Evolutionary conservation across 805 yeast genomes (phyloP), one percentile per base, ranked within the genome.

Genomic region (Saccharomycopsis selenospora): DNA sequence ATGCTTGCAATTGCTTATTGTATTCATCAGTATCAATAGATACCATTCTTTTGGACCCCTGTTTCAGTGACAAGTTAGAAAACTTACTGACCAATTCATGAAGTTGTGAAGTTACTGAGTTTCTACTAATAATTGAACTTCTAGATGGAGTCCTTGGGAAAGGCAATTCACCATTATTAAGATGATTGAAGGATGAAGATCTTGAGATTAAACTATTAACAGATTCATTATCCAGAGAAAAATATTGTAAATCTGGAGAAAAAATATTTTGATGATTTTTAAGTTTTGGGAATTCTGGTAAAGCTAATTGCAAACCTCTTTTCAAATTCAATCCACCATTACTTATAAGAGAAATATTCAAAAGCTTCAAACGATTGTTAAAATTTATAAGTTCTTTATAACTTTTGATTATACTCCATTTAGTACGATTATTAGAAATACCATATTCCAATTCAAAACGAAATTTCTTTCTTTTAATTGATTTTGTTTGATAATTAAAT

Each of bases 361-460:
- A 18, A n/a, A 50, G 14, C 25, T 43, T 50, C 18, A 45, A 23
- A 27, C 45, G 30, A 27, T 8, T 13, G 11, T 27, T 13, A 18
- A 51, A 48, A 7, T 72, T 72, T n/a, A 76, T 66, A 40, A 93
- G 69, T 54, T 89, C 96, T 56, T 80, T 78, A 42, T 82, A 77
- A 20, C 79, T 82, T 57, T 82, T 83, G 25, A 78, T 71, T 4
- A 93, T 76, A 1, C 82, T 70, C 99, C 99, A 93, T 56, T 77
- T 76, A 57, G 89, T 68, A 47, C 89, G 66, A 48, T 81, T 77
- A 4, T 79, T 76, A 1, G 96, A 96, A 27, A 89, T 77, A 5
- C 98, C 98, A 60, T 93, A 93, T 60, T 90, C 96, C 41, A 93
- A 68, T 43, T 83, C 85, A 14, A 93, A 68, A 51, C 76, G 70